Evolutionary conservation across 1,284 basidiomycete genomes (phyloP).

Genomic region (Naganishia albida): DNA sequence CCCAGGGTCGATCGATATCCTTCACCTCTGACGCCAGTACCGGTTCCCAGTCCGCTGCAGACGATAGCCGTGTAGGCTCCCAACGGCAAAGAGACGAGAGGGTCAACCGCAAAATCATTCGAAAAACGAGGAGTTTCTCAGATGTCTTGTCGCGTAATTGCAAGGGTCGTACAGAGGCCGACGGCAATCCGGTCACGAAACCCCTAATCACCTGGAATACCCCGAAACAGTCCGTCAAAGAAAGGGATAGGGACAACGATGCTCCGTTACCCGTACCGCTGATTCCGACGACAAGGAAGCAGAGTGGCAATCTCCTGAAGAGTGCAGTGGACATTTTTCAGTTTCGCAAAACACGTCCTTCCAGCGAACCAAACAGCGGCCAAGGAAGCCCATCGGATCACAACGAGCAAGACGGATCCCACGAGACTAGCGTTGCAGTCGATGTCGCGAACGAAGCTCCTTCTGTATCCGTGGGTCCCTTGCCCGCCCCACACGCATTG

Average conservation of each 20-base stretch:
- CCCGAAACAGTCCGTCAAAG: not conserved
- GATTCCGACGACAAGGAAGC: slow-evolving; percentile 1
- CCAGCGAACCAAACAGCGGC: not conserved
- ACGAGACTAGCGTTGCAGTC: no score
- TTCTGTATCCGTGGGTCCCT: no score
- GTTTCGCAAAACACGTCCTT: slow-evolving; percentile 13
- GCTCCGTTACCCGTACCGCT: not conserved
- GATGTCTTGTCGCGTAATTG: slow-evolving; percentile 18
- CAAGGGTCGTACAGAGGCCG: not conserved
- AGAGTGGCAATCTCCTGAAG: slow-evolving; percentile 4
- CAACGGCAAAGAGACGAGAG: not conserved
- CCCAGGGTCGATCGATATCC: not conserved
- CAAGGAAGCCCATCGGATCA: not conserved
- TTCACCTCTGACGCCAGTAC: not conserved
- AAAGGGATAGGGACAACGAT: not conserved
- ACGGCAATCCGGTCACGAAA: not conserved
- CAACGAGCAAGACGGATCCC: not conserved
- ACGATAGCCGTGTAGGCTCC: not conserved
- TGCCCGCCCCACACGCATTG: no score
- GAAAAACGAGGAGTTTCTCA: slow-evolving; percentile 24
- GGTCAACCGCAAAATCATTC: slow-evolving; percentile 7
- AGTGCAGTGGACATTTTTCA: slow-evolving; percentile 23
- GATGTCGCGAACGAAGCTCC: no score
- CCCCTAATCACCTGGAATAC: slow-evolving; percentile 7
- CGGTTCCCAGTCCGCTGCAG: not conserved